Conservation (phyloP, 2,329 filamentous ascomycete species). For the Pyrenochaeta sp. region DNA sequence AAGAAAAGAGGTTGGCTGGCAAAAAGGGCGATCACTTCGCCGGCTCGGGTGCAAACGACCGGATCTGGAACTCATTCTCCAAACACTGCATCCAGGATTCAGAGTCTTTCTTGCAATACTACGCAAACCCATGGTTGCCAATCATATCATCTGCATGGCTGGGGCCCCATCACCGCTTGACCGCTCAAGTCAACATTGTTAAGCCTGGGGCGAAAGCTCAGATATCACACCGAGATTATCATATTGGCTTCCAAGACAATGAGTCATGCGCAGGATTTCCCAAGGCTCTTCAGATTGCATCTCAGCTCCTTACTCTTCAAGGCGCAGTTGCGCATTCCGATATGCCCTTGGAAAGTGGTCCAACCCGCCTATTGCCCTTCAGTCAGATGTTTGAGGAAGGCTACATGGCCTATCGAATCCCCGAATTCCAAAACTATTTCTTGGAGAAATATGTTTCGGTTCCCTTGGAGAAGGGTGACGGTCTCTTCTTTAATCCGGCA, state of each 20-base stretch:
- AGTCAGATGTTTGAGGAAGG: constrained; percentile 65
- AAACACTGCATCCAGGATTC: constrained; percentile 65
- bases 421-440: constrained; percentile 64
- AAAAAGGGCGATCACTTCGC: constrained; percentile 69
- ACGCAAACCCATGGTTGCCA: constrained; percentile 66
- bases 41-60: constrained; percentile 61
- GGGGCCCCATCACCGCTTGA: constrained; percentile 66
- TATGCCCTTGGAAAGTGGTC: constrained; percentile 66
- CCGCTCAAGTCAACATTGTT: constrained; percentile 69
- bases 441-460: constrained; percentile 60
- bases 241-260: constrained; percentile 67
- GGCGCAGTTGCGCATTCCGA: constrained; percentile 69
- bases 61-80: constrained; percentile 72
- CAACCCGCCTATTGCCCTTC: constrained; percentile 68
- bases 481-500: constrained; percentile 69
- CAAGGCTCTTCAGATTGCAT: constrained; percentile 60
- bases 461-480: constrained; percentile 64
- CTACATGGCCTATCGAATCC: constrained; percentile 64
- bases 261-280: constrained; percentile 57
- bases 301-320: constrained; percentile 67
- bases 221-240: constrained; percentile 68
- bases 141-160: constrained; percentile 64
- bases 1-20: constrained; percentile 56
- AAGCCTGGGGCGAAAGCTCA: constrained; percentile 66
- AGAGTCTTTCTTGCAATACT: constrained; percentile 63